phyloP scores from a whole-genome alignment of 306 rosid genomes.

The cucumber (Cucumis sativus) region Cucumber_9930_V3 NC_026661.2:2403001-2403500 shows the following conservation, averaged over 20 bases:
- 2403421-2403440: not conserved
- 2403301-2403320: not conserved
- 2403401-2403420: not conserved
- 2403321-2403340: not conserved
- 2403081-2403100: constrained; percentile 78
- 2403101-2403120: constrained; percentile 77
- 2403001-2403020: constrained; percentile 54
- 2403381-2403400: not conserved
- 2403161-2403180: not conserved
- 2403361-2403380: not conserved
- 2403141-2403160: constrained; percentile 10
- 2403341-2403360: not conserved
- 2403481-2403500: not conserved
- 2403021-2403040: constrained; percentile 57
- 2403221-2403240: not conserved
- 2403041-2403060: constrained; percentile 60
- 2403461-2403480: not conserved
- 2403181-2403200: not conserved
- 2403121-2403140: constrained; percentile 65
- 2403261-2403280: not conserved
- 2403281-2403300: not conserved
- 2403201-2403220: not conserved
- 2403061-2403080: constrained; percentile 52
- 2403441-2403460: not conserved
- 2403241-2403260: not conserved